Evolutionary conservation across 2,329 filamentous ascomycete genomes (phyloP), one percentile per base, ranked within the genome.

Genomic region (Xylaria sp.): DNA sequence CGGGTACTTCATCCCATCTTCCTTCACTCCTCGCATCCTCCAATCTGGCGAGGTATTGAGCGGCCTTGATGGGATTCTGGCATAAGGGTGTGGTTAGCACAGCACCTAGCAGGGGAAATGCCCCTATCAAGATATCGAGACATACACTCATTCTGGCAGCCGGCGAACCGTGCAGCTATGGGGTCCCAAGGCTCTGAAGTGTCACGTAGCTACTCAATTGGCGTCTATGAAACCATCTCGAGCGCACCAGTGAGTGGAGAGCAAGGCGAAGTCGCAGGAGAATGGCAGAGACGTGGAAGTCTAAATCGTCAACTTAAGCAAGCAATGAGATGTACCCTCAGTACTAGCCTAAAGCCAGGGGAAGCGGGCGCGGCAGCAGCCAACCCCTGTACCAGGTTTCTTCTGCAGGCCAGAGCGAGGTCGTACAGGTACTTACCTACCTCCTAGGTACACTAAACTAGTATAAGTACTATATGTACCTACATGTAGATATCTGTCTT

Each of bases 11-110:
- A 69, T 88, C 83, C 95, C 95, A 99, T 76, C 89, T 89, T 55
- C 91, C 93, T 72, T 94, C 89, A 78, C 92, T 96, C 73, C 95
- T 90, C 68, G 92, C 93, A 70, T 89, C 85, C 76, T 98, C 92
- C 73, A 99, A 87, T 78, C 88, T 87, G 75, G 86, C 84, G 70
- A 97, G 85, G 78, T 98, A 98, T 75, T 89, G 87, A 70, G 85
- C 85, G 66, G 89, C 94, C 82, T 99, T 99, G 68, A 85, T 83
- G 78, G 87, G 83, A 75, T 85, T 83, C 74, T 80, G 74, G 69
- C 59, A 50, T 7, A 28, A 31, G 2, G 31, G 25, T 38, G 21
- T 33, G 21, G 55, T 71, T 12, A 73, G 69, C 23, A 64, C 50
- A 66, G 52, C 47, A 60, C n/a, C n/a, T n/a, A n/a, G n/a, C n/a